phyloP scores from a whole-genome alignment of 305 asterid genomes.

The Solanum hybrid region DNA sequence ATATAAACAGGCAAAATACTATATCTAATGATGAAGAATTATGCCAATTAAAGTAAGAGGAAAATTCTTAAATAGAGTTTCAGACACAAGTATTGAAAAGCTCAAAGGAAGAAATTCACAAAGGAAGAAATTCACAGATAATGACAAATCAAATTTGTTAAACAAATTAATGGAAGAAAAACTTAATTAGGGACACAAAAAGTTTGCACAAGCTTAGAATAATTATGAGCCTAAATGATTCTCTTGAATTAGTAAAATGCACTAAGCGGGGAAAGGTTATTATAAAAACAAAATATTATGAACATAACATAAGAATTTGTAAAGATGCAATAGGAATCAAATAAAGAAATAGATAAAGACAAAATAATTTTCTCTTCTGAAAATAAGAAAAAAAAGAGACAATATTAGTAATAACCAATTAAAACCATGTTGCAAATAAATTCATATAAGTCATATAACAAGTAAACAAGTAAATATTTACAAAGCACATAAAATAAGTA shows the following conservation, averaged over 20 bases:
- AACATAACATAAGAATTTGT: neutral
- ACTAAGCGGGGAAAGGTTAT: neutral
- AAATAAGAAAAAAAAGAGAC: too few relatives aligned
- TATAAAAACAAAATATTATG: neutral
- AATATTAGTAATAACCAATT: too few relatives aligned
- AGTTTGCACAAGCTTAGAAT: neutral
- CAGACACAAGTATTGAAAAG: neutral
- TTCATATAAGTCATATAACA: neutral
- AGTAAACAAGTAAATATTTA: neutral
- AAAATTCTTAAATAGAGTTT: neutral
- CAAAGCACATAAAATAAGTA: neutral
- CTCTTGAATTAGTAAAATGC: neutral
- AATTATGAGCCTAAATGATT: neutral
- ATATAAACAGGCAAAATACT: neutral
- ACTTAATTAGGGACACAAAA: neutral
- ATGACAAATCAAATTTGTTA: too few relatives aligned
- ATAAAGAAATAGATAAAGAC: neutral
- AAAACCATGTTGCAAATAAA: neutral
- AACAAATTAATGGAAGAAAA: neutral
- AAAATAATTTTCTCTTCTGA: neutral
- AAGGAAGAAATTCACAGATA: neutral
- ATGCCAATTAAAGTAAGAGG: neutral
- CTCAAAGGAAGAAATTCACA: neutral
- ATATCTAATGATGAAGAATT: neutral
- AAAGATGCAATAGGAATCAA: neutral